Conservation (phyloP, 2,329 filamentous ascomycete species). For the Colletotrichum plurivorum region DNA sequence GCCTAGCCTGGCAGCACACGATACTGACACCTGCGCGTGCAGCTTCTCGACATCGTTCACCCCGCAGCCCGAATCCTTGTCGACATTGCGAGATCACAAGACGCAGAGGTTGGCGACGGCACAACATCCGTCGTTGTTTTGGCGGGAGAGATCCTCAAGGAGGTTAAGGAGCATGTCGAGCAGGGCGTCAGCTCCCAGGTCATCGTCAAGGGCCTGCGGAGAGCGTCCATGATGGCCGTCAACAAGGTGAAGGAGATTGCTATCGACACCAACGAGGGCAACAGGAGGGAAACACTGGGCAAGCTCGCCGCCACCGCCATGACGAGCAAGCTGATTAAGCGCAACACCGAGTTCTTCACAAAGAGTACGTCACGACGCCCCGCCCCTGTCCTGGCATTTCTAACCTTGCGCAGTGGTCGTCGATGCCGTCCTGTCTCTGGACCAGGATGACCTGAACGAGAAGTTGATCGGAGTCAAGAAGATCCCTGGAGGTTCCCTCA, state of each 20-base stretch:
- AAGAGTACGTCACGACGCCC: slow-evolving; percentile 76
- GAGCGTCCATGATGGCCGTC: slow-evolving; percentile 89
- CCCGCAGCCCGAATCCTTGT: slow-evolving; percentile 97
- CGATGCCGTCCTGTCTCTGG: slow-evolving; percentile 93
- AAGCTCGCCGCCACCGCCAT: slow-evolving; percentile 96
- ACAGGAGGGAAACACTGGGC: slow-evolving; percentile 87
- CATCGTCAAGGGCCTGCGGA: slow-evolving; percentile 95
- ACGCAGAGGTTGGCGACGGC: slow-evolving; percentile 98
- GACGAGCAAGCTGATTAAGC: slow-evolving; percentile 99
- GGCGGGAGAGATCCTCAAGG: slow-evolving; percentile 97
- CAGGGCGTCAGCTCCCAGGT: slow-evolving; percentile 97
- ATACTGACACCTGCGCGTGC: slow-evolving; percentile 23
- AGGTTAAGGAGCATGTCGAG: slow-evolving; percentile 96
- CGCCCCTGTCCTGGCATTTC: neutral
- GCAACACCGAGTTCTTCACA: slow-evolving; percentile 97
- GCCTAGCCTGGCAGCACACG: neutral
- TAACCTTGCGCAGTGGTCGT: slow-evolving; percentile 82
- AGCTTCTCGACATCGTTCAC: slow-evolving; percentile 98
- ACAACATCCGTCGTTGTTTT: slow-evolving; percentile 98
- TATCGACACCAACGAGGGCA: slow-evolving; percentile 84
- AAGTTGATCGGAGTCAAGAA: slow-evolving; percentile 99
- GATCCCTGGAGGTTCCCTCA: slow-evolving; percentile 94
- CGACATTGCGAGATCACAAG: slow-evolving; percentile 98
- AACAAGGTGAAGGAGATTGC: slow-evolving; percentile 99
- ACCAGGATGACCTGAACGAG: slow-evolving; percentile 97